phyloP scores from a whole-genome alignment of 306 rosid genomes.

The Medicago truncatula region MtrunA17r5.0-ANR NC_053044.1:41382001-41382500 shows the following conservation, averaged over 20 bases:
- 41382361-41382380: constrained; percentile 75
- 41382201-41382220: background rate
- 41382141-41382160: constrained; percentile 3
- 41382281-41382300: constrained; percentile 17
- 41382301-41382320: constrained; percentile 9
- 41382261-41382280: constrained; percentile 12
- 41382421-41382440: constrained; percentile 58
- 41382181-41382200: constrained; percentile 30
- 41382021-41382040: constrained; percentile 1
- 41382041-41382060: background rate
- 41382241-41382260: constrained; percentile 34
- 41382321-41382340: constrained; percentile 26
- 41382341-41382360: constrained; percentile 27
- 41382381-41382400: constrained; percentile 74
- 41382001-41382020: constrained; percentile 1
- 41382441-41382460: constrained; percentile 35
- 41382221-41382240: background rate
- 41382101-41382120: background rate
- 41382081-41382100: background rate
- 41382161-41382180: constrained; percentile 4
- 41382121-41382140: constrained; percentile 11
- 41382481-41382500: constrained; percentile 8
- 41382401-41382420: constrained; percentile 62
- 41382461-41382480: background rate
- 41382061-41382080: background rate